Evolutionary conservation across 441 rosid genomes (phyloP), one percentile per base, ranked within the genome.

Genomic region (Breynia disticha): DNA sequence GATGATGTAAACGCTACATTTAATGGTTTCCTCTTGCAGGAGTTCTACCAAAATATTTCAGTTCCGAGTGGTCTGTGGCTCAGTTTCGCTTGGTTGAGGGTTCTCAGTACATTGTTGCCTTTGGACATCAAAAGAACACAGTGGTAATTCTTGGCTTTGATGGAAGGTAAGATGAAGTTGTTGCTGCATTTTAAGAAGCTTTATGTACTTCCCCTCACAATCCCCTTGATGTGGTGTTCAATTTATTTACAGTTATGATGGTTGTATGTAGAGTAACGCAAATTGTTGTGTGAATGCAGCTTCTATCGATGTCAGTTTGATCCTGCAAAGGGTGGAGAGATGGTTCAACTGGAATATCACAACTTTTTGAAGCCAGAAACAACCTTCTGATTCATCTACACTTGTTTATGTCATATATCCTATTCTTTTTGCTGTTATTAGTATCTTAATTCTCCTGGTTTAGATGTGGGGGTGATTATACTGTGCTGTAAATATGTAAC

Each of bases 61-160:
- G 91, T 71, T 90, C 97, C 0, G 94, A 86, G 64, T 87, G 97
- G 97, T 90, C 97, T 4, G 89, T 90, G 61, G 97, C 91, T 46
- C 90, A 87, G 76, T 90, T 84, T 70, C 81, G 79, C 42, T 79
- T 90, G 67, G 73, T 74, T 21, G 97, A 90, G 70, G 94, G 95
- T 50, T 83, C 82, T 50, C 84, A 79, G 11, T 82, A 83, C 73
- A 66, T 80, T 59, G 98, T 84, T 56, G 96, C 96, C 46, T 91
- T 91, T 69, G 95, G 98, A 45, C 98, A 87, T 60, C 81, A 79
- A 56, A 86, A 82, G 76, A 83, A 88, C 64, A 91, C 95, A 0
- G 84, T 91, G 19, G 79, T 88, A 45, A 83, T 91, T 64, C 83
- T 91, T 60, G 96, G 98, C 70, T 71, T 86, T 72, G 96, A 87